Evolutionary conservation across 2,329 filamentous ascomycete genomes (phyloP).

Genomic region (Botryotinia globosa): DNA sequence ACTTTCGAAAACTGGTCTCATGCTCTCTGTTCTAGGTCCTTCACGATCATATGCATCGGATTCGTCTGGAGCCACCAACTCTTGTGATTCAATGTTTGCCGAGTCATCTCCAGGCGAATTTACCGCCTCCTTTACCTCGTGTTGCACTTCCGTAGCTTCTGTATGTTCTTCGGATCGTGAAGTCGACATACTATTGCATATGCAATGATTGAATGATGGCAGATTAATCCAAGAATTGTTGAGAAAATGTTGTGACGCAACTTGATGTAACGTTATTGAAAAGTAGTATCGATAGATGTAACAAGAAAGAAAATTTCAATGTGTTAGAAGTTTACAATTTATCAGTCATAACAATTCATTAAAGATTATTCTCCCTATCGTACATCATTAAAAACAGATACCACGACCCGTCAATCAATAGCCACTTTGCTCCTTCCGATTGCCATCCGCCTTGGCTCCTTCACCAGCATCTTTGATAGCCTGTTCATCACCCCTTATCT

Average conservation of each 20-base stretch:
- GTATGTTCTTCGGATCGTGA: background rate
- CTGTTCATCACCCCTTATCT: slow-evolving; percentile 81
- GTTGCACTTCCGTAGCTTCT: background rate
- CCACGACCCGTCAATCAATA: slow-evolving; percentile 28
- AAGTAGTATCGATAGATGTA: background rate
- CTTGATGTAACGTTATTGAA: background rate
- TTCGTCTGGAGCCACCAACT: background rate
- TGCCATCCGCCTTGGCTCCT: slow-evolving; percentile 37
- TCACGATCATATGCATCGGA: background rate
- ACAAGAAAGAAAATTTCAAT: background rate
- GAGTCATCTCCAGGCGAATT: background rate
- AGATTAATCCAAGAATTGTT: background rate
- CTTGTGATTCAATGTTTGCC: background rate
- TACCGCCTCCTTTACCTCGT: background rate
- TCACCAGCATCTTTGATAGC: slow-evolving; percentile 36
- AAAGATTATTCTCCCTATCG: background rate
- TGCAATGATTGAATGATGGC: background rate
- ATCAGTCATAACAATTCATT: background rate
- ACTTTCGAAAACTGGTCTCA: too few species aligned
- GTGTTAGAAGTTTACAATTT: background rate
- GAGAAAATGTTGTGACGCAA: background rate
- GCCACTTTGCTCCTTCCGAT: slow-evolving; percentile 48
- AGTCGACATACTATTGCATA: background rate
- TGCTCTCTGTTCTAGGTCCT: background rate
- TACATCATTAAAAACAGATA: slow-evolving; percentile 3